phyloP scores from a whole-genome alignment of 129 eudicot species.

The Oenanthe sinensis region DNA sequence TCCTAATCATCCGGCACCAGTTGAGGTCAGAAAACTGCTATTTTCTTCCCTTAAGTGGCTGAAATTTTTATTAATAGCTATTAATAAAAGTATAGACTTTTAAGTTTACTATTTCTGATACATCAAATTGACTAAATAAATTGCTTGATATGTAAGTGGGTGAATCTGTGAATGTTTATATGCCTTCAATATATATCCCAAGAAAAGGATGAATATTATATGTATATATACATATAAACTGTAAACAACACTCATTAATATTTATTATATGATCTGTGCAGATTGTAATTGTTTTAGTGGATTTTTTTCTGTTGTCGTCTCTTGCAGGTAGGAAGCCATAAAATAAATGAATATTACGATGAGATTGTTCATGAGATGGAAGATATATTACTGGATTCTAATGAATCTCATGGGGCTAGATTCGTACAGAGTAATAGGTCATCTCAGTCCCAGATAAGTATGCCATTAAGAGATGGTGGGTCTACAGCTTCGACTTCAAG shows the following conservation, averaged over 20 bases:
- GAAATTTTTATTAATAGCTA: neutral
- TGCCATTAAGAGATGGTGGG: constrained; percentile 71
- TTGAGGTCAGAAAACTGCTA: constrained; percentile 30
- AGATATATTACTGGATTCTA: constrained; percentile 70
- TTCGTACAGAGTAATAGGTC: constrained; percentile 28
- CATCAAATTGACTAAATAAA: neutral
- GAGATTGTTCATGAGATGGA: constrained; percentile 90
- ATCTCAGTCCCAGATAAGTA: constrained; percentile 32
- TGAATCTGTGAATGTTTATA: neutral
- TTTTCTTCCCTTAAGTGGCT: neutral
- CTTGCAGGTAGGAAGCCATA: constrained; percentile 47
- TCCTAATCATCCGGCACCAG: constrained; percentile 30
- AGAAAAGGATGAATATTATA: neutral
- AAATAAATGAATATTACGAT: constrained; percentile 52
- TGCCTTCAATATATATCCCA: neutral
- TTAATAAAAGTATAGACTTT: neutral
- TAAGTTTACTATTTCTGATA: neutral
- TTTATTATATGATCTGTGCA: neutral
- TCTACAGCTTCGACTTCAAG: constrained; percentile 87
- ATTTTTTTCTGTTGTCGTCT: neutral
- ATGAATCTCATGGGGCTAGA: constrained; percentile 49
- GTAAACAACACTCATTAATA: neutral
- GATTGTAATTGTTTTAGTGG: neutral
- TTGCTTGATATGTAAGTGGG: neutral
- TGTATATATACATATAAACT: neutral